phyloP scores from a whole-genome alignment of 768 basidiomycete genomes.

The Lactarius psammicola region DNA sequence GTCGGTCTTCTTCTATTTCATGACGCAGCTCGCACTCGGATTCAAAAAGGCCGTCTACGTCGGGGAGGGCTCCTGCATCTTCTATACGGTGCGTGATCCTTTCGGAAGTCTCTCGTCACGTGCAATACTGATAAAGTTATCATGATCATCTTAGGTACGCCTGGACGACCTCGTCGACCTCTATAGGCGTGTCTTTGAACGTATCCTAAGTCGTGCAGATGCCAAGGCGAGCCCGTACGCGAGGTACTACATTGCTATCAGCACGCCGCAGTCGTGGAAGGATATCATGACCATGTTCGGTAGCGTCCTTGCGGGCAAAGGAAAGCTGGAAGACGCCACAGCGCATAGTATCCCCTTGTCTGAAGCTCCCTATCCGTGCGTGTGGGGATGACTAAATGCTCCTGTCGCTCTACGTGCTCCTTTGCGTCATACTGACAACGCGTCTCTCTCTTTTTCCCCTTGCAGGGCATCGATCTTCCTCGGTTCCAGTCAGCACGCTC shows the following conservation, averaged over 20 bases:
- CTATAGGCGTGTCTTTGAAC: constrained; percentile 19
- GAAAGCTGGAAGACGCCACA: constrained; percentile 12
- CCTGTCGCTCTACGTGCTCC: no score
- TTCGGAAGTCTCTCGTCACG: not conserved
- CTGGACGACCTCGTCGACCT: constrained; percentile 19
- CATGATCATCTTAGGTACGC: not conserved
- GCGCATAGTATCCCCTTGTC: constrained; percentile 13
- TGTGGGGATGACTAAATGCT: not conserved
- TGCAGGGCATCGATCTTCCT: constrained; percentile 5
- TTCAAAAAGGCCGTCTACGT: constrained; percentile 10
- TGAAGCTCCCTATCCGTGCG: constrained; percentile 8
- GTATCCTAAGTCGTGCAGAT: not conserved
- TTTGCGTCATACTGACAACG: not conserved
- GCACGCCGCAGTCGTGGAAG: constrained; percentile 13
- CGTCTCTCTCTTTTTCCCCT: not conserved
- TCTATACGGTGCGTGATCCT: constrained; percentile 10
- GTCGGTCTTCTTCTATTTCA: constrained; percentile 18
- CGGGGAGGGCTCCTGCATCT: constrained; percentile 18
- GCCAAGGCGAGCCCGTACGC: constrained; percentile 22
- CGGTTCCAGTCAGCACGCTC: constrained; percentile 10
- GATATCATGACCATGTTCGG: constrained; percentile 6
- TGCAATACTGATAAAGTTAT: not conserved
- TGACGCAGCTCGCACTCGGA: not conserved
- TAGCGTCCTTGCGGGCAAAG: not conserved
- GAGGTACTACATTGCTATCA: constrained; percentile 18